Evolutionary conservation across 1,284 basidiomycete genomes (phyloP).

Genomic region (Rhodotorula sp.): DNA sequence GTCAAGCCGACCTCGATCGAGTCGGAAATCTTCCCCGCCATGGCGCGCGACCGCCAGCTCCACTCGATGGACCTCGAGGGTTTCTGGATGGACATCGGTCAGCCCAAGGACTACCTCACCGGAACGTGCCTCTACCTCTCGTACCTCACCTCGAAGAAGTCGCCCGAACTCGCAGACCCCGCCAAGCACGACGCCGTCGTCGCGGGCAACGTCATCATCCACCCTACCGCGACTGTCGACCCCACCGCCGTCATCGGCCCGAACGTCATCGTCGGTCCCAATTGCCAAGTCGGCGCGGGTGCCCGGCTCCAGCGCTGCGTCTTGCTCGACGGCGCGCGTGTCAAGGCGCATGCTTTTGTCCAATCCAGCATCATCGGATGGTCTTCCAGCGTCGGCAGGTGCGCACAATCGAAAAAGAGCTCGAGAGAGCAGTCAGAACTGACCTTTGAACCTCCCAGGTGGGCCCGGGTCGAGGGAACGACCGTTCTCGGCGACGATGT

Average conservation of each 20-base stretch:
- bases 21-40: conserved; percentile 56
- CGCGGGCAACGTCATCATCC: conserved; percentile 31
- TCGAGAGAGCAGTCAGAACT: too few relatives aligned
- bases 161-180: conserved; percentile 51
- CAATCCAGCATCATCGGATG: conserved; percentile 56
- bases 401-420: conserved; percentile 41
- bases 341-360: conserved; percentile 57
- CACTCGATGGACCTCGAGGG: conserved; percentile 56
- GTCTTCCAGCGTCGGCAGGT: conserved; percentile 56
- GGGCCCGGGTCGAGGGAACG: conserved; percentile 48
- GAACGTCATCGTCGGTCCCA: conserved; percentile 56
- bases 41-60: conserved; percentile 54
- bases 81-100: conserved; percentile 59
- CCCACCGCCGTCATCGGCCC: conserved; percentile 54
- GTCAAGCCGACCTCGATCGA: conserved; percentile 57
- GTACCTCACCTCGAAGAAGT: conserved; percentile 51
- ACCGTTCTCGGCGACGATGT: conserved; percentile 57
- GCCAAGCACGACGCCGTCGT: conserved; percentile 50
- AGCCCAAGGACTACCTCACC: conserved; percentile 52
- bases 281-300: conserved; percentile 54
- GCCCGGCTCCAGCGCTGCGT: conserved; percentile 57
- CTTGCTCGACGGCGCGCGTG: conserved; percentile 51
- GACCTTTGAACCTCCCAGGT: conserved; percentile 45
- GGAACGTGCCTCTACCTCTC: conserved; percentile 57
- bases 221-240: conserved; percentile 53